A percentile compares a stretch with the other conserved stretches of the same genome.
phyloP scores from a whole-genome alignment of 1,284 basidiomycete genomes.

The Cystobasidium sp. region DNA sequence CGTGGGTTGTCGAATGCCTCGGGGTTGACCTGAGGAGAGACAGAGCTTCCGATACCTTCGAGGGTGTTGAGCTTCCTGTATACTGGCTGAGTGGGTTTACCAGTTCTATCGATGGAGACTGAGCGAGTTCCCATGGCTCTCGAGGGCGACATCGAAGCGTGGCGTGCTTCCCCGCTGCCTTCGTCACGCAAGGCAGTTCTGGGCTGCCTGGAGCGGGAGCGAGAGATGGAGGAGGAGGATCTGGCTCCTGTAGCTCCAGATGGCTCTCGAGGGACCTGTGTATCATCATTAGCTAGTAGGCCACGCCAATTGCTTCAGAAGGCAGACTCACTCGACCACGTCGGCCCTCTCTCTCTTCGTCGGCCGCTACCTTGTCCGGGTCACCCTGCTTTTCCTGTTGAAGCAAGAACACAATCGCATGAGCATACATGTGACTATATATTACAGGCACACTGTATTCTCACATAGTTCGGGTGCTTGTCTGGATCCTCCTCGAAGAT shows the following conservation, averaged over 20 bases:
- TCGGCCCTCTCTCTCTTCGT: slow-evolving; percentile 24
- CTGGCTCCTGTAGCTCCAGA: slow-evolving; percentile 39
- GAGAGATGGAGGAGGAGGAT: slow-evolving; percentile 36
- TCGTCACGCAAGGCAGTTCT: slow-evolving; percentile 12
- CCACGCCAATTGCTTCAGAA: background rate
- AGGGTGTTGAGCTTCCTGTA: slow-evolving; percentile 35
- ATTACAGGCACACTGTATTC: background rate
- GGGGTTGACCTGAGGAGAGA: slow-evolving; percentile 36
- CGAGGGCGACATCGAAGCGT: slow-evolving; percentile 29
- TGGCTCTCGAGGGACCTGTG: slow-evolving; percentile 39
- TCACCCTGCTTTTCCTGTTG: slow-evolving; percentile 38
- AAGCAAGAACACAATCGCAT: background rate
- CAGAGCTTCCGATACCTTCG: slow-evolving; percentile 38
- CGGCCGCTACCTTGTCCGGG: background rate
- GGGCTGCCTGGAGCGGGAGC: slow-evolving; percentile 28
- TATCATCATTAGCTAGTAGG: background rate
- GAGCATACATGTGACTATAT: background rate
- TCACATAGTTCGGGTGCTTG: slow-evolving; percentile 36
- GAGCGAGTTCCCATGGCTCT: slow-evolving; percentile 38
- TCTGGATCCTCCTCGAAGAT: slow-evolving; percentile 32
- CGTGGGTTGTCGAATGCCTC: slow-evolving; percentile 32
- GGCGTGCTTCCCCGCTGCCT: slow-evolving; percentile 29
- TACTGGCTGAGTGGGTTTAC: slow-evolving; percentile 14
- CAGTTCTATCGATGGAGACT: slow-evolving; percentile 23
- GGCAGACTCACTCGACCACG: slow-evolving; percentile 33